Conservation (phyloP, 345 rosid genomes). For the Raphanus raphanistrum region DNA sequence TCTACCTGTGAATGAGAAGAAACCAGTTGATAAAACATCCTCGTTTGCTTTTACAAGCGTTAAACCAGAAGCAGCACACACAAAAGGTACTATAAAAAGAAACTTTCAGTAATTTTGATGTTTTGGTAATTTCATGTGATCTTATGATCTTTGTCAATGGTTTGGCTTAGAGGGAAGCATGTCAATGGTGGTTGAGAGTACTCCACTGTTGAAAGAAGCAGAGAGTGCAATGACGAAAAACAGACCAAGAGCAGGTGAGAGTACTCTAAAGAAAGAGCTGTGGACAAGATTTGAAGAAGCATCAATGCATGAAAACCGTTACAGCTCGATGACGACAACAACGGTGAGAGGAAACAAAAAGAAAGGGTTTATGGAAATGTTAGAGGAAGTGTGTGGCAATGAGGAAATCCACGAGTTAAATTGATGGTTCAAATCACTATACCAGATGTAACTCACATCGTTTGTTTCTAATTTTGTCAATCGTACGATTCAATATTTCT, state of each 20-base stretch:
- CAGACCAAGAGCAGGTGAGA: conserved; percentile 73
- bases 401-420: conserved; percentile 32
- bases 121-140: neutral
- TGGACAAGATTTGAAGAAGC: conserved; percentile 97
- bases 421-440: conserved; percentile 2
- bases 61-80: conserved; percentile 23
- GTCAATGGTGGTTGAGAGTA: conserved; percentile 46
- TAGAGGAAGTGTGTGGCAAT: conserved; percentile 79
- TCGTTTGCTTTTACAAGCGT: conserved; percentile 6
- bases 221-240: conserved; percentile 51
- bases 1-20: conserved; percentile 50
- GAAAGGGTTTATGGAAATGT: conserved; percentile 85
- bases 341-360: conserved; percentile 35
- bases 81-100: conserved; percentile 15
- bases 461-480: conserved; percentile 25
- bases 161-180: conserved; percentile 23
- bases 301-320: conserved; percentile 40
- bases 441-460: neutral
- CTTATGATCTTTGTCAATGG: neutral
- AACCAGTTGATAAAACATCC: conserved; percentile 19
- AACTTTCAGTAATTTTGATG: conserved; percentile 18
- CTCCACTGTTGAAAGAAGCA: conserved; percentile 64
- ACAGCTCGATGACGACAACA: conserved; percentile 32
- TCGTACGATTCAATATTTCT: neutral
- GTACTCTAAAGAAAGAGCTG: conserved; percentile 83